Evolutionary conservation across 768 basidiomycete species (phyloP).

Genomic region (Lactifluus pinguis): DNA sequence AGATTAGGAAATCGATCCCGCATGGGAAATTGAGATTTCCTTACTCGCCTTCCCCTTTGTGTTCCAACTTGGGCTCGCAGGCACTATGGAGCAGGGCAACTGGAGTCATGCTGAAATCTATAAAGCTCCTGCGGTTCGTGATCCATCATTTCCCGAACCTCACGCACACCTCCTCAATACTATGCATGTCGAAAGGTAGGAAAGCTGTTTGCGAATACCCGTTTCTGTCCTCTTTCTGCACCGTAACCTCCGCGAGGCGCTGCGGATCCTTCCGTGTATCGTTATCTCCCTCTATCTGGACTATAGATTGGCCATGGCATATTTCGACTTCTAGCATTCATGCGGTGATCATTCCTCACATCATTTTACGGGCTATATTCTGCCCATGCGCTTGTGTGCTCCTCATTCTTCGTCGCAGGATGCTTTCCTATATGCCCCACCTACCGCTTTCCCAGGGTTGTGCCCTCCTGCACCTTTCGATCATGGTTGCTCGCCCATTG

Average conservation of each 20-base stretch:
- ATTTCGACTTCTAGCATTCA: background rate
- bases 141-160: background rate
- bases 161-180: background rate
- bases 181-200: background rate
- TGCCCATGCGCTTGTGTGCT: background rate
- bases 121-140: background rate
- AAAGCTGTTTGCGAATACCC: background rate
- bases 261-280: background rate
- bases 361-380: background rate
- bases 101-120: background rate
- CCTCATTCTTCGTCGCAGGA: no score
- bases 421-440: no score
- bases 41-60: constrained; percentile 10
- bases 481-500: background rate
- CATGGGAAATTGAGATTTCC: constrained; percentile 11
- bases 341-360: no score
- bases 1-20: background rate
- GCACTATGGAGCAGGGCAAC: background rate
- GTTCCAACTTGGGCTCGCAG: constrained; percentile 3
- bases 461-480: no score
- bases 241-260: background rate
- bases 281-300: background rate
- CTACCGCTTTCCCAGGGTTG: no score
- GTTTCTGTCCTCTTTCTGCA: background rate
- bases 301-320: background rate